Evolutionary conservation across 768 basidiomycete genomes (phyloP), one percentile per base, ranked within the genome.

Genomic region (Termitomyces eurrhizus): DNA sequence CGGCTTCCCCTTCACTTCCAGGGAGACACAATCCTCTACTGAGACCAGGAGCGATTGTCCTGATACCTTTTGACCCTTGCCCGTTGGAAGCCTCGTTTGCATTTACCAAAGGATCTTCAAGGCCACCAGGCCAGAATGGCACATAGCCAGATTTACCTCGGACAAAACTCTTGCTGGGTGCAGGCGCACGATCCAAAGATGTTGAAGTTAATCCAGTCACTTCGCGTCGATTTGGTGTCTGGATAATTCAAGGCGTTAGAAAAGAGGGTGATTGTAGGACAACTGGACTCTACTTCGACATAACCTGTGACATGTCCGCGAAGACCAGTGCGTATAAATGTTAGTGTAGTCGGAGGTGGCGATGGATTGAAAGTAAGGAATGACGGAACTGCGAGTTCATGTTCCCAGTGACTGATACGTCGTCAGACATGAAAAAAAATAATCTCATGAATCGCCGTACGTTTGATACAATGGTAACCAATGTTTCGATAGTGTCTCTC

Each of bases 51-150:
- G 93, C 87, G 56, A 93, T 73, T 9, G 83, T 88, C 68, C 85
- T 81, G 51, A 94, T 73, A 14, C 81, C 81, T 57, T 80, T 82
- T 12, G 70, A 67, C 26, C 72, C 66, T 36, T 72, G 68, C 29
- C 72, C 68, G 26, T 65, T 61, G 48, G 67, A 62, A 4, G 70
- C 72, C 50, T 74, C 69, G 4, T 67, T 69, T 14, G 74, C 60
- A 44, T 78, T 76, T 35, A 75, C 66, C 4, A 81, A 67, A 2
- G 79, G 76, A 64, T 88, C 87, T 46, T 93, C 93, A 11, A 98
- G 77, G 2, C 97, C 97, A 50, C 97, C 97, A 7, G 97, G 97
- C 76, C 87, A 83, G 73, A 98, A 98, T 1, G 97, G 97, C 9
- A 95, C 85, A 74, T 95, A 86, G 48, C 90, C 90, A 24, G 94